Percentiles rank a stretch among this genome's conserved stretches.
These are phyloP conservation scores for Punica granatum DNA, from an alignment of 345 rosid genomes.

Conservation along the genomic window DNA sequence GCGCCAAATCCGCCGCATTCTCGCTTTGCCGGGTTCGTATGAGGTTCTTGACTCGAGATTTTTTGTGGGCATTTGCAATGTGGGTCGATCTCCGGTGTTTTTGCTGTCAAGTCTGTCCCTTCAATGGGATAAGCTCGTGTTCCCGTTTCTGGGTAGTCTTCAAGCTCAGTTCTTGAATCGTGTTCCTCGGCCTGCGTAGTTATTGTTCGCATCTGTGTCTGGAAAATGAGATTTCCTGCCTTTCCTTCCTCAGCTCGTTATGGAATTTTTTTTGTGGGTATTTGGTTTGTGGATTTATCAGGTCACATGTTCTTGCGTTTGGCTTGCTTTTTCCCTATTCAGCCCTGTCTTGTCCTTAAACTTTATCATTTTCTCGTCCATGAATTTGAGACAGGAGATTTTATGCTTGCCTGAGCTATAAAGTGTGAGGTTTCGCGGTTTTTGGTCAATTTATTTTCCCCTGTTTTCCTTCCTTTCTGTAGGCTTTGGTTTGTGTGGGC, in stretches of 20 bases:
- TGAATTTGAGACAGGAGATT: not conserved
- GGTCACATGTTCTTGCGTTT: not conserved
- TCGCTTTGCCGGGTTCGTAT: conserved; percentile 11
- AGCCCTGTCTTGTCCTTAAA: not conserved
- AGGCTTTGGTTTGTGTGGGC: not conserved
- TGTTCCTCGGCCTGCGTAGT: not conserved
- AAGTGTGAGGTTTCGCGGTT: not conserved
- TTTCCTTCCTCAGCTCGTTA: not conserved
- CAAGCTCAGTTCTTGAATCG: not conserved
- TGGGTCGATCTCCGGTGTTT: conserved; percentile 13
- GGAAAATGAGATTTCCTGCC: conserved; percentile 4
- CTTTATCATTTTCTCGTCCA: not conserved
- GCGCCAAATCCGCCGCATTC: conserved; percentile 24
- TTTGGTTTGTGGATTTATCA: not conserved
- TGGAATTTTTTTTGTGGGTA: not conserved
- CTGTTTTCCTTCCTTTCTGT: not conserved
- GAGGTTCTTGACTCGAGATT: conserved; percentile 7
- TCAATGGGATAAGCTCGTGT: not conserved
- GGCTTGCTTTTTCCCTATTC: not conserved
- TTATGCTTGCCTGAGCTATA: not conserved
- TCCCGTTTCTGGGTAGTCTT: not conserved
- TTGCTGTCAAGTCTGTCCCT: not conserved
- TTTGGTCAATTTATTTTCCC: not conserved
- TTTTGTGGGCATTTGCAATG: conserved; percentile 11
- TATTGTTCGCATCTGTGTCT: not conserved